Base-by-base conservation (phyloP, 2,329 filamentous ascomycete species). In the Hirsutella rhossiliensis region DNA sequence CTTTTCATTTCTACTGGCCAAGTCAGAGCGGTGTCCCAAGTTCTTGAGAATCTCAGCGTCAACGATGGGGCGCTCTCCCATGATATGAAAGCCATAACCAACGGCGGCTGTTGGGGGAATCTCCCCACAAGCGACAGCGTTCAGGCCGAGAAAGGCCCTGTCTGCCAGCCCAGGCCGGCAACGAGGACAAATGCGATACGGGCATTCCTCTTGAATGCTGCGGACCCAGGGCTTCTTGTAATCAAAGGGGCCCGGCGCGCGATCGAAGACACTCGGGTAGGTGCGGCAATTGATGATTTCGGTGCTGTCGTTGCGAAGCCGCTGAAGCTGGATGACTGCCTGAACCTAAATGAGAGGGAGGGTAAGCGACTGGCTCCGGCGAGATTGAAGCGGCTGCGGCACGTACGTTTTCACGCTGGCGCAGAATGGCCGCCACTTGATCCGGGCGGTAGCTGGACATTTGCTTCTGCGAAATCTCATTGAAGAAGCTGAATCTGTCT, bases 21-120 rank as follows among this genome's bases (percentile, higher is more conserved):
- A 62, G 30, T 11, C 56, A 18, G 62, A 44, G 15, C 63, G 60
- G 38, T 60, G 56, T 4, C 70, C 69, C 15, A 75, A 58, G 5
- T 63, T 58, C 43, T 52, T 61, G 27, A 73, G 45, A 11, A 68
- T 45, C 1, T 56, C 49, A 13, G 60, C 63, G 46, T 71, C 56
- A 12, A 62, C 55, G 5, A 73, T 46, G 1, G 73, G 75, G n/a
- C 73, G 59, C 7, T 56, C 53, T 23, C 64, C 54, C 30, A 63
- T 42, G 6, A 62, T 51, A 41, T 73, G 65, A 47, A 79, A 79
- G 13, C 75, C 70, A 49, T 67, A 78, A 1, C 72, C 75, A 2
- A 64, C 60, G 7, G 69, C 70, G 5, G 67, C 70, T 5, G 66
- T 69, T 5, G 72, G 63, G 1, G 67, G 66, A 4, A 77, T 59